Evolutionary conservation across 2,329 filamentous ascomycete genomes (phyloP).

Genomic region (Pestalotiopsis sp.): DNA sequence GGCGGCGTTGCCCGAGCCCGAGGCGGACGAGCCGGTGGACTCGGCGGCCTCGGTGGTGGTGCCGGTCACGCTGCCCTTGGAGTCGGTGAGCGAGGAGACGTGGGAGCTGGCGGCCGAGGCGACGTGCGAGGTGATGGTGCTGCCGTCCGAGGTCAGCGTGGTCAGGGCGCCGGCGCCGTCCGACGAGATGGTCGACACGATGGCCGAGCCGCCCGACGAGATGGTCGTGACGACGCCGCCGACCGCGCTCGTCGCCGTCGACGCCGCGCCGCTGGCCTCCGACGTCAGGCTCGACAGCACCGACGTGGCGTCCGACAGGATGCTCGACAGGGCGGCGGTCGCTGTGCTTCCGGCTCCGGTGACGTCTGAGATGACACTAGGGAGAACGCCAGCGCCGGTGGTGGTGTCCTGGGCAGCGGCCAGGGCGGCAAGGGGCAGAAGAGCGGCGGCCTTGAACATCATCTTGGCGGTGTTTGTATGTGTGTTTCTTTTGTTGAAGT

Average conservation of each 20-base stretch:
- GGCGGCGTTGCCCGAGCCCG: neutral
- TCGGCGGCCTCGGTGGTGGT: neutral
- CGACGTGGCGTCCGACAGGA: neutral
- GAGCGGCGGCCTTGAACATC: neutral
- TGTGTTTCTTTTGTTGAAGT: neutral
- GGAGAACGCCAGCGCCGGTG: neutral
- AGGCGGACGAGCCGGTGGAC: neutral
- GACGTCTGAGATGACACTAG: neutral
- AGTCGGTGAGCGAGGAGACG: neutral
- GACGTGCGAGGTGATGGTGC: neutral
- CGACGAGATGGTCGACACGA: slow-evolving; percentile 7
- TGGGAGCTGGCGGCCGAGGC: neutral
- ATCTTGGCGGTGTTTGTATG: neutral
- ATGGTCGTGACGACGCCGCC: slow-evolving; percentile 2
- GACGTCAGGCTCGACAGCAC: neutral
- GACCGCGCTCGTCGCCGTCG: neutral
- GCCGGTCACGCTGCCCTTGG: neutral
- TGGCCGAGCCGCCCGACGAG: neutral
- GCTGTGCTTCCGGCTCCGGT: neutral
- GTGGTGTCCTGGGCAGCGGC: slow-evolving; percentile 4
- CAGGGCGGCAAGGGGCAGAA: neutral
- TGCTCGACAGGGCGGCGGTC: neutral
- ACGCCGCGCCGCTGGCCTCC: neutral
- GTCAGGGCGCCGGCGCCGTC: neutral
- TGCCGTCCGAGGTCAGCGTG: slow-evolving; percentile 3